Base-by-base conservation (phyloP, 495 filamentous ascomycete genomes). In the Aspergillus bridgeri region DNA sequence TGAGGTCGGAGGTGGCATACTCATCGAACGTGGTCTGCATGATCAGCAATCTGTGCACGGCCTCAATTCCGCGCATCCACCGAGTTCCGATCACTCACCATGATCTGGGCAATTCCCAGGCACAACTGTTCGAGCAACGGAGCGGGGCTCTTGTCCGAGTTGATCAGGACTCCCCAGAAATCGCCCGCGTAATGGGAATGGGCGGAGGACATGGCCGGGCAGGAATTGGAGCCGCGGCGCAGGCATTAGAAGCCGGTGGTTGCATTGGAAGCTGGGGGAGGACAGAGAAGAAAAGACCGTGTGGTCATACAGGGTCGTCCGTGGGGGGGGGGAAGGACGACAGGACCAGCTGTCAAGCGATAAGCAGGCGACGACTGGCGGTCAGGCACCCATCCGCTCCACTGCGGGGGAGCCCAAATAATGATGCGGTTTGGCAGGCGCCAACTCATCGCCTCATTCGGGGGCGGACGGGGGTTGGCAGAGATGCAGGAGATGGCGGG, bases 91-190 rank as follows among this genome's bases (percentile, higher is more conserved):
- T 29, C 27, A 78, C 89, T 70, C 76, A 97, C 92, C 65, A 98
- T 92, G 63, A 89, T 80, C 53, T 86, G 78, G 50, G 88, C 91
- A 57, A 97, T 85, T 11, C 88, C 87, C 51, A 86, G 75, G 63
- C 96, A 81, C 55, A 98, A 79, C 58, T 86, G 83, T 69, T 95
- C 85, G 46, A 97, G 80, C 43, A 87, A 62, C 17, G 87, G 83
- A 3, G 89, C 88, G 5, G 91, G 87, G 22, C 81, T 83, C 69
- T 92, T 94, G 67, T 94, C 86, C 19, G 79, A 68, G 62, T 90
- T 85, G 74, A 96, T 91, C 60, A 98, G 74, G 60, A 90, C 90
- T 17, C 90, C 92, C 82, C 93, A 98, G 68, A 85, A 90, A 45
- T 56, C 60, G 48, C 53, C 53, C 50, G 61, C 55, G 24, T 63